phyloP scores from a whole-genome alignment of 2,329 filamentous ascomycete species.

The Ascochyta koolunga region DNA sequence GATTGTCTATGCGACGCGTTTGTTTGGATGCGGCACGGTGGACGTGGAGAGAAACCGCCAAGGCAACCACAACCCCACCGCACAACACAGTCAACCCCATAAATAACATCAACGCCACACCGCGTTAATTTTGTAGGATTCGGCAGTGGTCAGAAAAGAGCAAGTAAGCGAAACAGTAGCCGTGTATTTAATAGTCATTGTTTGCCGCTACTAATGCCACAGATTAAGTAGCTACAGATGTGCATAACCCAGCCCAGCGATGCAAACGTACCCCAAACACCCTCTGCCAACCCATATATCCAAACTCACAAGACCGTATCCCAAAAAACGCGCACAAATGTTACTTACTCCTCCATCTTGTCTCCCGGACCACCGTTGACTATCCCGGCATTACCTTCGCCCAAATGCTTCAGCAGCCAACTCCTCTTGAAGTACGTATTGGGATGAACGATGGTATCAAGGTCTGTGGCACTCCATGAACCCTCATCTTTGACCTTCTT shows the following conservation, averaged over 20 bases:
- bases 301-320: neutral
- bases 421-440: conserved; percentile 98
- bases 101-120: neutral
- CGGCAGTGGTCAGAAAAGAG: no score
- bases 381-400: conserved; percentile 49
- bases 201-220: neutral
- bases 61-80: conserved; percentile 1
- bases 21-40: neutral
- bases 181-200: neutral
- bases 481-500: conserved; percentile 58
- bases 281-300: neutral
- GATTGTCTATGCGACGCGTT: conserved; percentile 3
- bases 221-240: neutral
- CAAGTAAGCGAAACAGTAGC: neutral
- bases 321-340: no score
- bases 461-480: conserved; percentile 65
- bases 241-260: neutral
- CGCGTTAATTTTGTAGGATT: no score
- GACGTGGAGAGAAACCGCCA: neutral
- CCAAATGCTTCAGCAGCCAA: conserved; percentile 83
- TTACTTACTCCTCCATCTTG: conserved; percentile 43
- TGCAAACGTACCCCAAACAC: neutral
- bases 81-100: neutral
- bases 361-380: conserved; percentile 29
- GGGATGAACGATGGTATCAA: conserved; percentile 95